These are phyloP conservation scores for Zelonia costaricensis DNA, from an alignment of 208 protist genomes.

Conservation along the genomic window DNA sequence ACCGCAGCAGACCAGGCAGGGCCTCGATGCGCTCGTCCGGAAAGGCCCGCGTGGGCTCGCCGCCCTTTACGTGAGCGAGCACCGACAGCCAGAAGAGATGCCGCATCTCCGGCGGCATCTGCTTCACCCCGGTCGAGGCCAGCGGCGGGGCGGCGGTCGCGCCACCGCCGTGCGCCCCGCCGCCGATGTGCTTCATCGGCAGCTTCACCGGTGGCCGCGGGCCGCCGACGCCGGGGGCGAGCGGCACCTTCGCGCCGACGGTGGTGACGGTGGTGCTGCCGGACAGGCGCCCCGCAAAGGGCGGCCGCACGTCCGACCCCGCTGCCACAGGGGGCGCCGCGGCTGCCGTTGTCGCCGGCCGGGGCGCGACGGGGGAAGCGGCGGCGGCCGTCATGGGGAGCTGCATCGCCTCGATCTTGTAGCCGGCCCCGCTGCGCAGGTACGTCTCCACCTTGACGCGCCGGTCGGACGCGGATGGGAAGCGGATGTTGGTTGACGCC, in stretches of 20 bases:
- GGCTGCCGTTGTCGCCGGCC: neutral
- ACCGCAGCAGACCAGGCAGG: constrained; percentile 60
- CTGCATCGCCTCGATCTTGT: constrained; percentile 51
- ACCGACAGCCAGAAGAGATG: constrained; percentile 72
- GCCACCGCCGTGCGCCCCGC: constrained; percentile 10
- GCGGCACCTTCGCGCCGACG: constrained; percentile 24
- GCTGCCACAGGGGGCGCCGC: constrained; percentile 11
- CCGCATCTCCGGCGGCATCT: constrained; percentile 66
- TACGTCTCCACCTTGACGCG: constrained; percentile 78
- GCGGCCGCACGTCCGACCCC: constrained; percentile 8
- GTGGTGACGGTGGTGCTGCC: neutral
- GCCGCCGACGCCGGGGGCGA: constrained; percentile 13
- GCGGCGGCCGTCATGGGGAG: constrained; percentile 32
- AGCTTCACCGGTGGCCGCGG: constrained; percentile 28
- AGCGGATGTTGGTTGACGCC: constrained; percentile 71
- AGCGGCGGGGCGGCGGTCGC: constrained; percentile 15
- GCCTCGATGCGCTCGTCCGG: constrained; percentile 52
- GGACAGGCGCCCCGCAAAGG: constrained; percentile 27
- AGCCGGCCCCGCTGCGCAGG: constrained; percentile 55
- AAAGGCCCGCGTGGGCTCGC: constrained; percentile 45
- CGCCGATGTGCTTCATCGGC: constrained; percentile 24
- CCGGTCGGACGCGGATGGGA: constrained; percentile 76
- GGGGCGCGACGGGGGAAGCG: constrained; percentile 2
- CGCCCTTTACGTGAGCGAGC: constrained; percentile 66
- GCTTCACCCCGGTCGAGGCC: constrained; percentile 36